Conservation (phyloP, 2,329 filamentous ascomycete genomes). For the Sporothrix sp. region DNA sequence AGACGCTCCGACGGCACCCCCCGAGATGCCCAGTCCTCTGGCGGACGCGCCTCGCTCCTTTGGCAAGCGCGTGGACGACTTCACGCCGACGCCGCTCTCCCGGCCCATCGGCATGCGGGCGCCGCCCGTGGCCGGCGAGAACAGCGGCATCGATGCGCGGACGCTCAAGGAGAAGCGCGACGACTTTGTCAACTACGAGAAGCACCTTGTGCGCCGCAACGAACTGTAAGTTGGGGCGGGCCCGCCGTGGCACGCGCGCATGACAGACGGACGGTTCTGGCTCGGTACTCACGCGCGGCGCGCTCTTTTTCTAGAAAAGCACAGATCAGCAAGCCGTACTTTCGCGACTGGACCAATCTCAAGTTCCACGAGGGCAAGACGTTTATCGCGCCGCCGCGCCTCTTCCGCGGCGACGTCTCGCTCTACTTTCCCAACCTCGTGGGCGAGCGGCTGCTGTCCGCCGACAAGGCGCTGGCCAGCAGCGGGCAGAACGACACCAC, state of each 20-base stretch:
- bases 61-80: slow-evolving; percentile 44
- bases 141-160: slow-evolving; percentile 65
- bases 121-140: slow-evolving; percentile 69
- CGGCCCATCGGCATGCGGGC: slow-evolving; percentile 74
- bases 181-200: slow-evolving; percentile 78
- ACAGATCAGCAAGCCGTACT: slow-evolving; percentile 79
- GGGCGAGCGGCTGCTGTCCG: slow-evolving; percentile 63
- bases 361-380: slow-evolving; percentile 79
- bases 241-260: too few species aligned
- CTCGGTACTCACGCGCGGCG: neutral
- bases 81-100: slow-evolving; percentile 49
- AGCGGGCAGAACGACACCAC: slow-evolving; percentile 72
- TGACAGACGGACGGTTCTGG: too few species aligned
- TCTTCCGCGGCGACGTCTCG: slow-evolving; percentile 73
- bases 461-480: slow-evolving; percentile 28
- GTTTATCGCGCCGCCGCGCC: slow-evolving; percentile 73
- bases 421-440: slow-evolving; percentile 90
- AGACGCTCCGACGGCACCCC: neutral
- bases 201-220: slow-evolving; percentile 66
- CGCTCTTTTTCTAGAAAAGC: slow-evolving; percentile 43
- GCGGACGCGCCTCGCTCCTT: slow-evolving; percentile 51
- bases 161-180: slow-evolving; percentile 58
- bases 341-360: slow-evolving; percentile 88
- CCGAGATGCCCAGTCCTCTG: slow-evolving; percentile 26
- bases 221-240: slow-evolving; percentile 54